A percentile compares a stretch with the other conserved stretches of the same genome.
Conservation (phyloP, 345 rosid genomes). For the Eucalyptus decipiens region DNA sequence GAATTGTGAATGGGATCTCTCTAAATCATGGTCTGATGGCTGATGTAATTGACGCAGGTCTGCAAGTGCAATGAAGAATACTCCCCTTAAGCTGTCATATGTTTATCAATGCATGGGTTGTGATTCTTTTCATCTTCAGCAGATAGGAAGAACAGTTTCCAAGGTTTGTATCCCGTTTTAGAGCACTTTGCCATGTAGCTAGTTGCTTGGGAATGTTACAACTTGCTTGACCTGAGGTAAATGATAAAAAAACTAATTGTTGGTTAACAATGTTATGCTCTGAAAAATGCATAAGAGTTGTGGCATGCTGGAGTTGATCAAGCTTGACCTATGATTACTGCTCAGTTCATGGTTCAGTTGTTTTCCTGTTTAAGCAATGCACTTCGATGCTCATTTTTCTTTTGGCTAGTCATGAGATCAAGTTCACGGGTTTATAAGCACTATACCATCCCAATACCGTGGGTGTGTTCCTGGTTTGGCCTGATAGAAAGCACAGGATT, state of each 20-base stretch:
- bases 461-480: not conserved
- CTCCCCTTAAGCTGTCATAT: conserved; percentile 97
- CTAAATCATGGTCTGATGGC: not conserved
- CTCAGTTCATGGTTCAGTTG: not conserved
- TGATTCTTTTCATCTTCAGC: conserved; percentile 96
- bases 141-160: conserved; percentile 74
- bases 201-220: not conserved
- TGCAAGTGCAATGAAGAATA: conserved; percentile 94
- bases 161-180: conserved; percentile 41
- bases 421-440: not conserved
- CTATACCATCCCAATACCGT: not conserved
- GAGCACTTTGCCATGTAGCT: not conserved
- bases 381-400: not conserved
- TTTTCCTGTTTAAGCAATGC: not conserved
- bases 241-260: not conserved
- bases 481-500: not conserved
- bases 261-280: not conserved
- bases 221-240: not conserved
- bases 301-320: not conserved
- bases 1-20: not conserved
- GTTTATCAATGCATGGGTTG: conserved; percentile 97
- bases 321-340: not conserved
- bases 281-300: not conserved
- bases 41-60: conserved; percentile 52
- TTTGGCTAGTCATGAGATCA: not conserved